Evolutionary conservation across 2,329 filamentous ascomycete species (phyloP), one percentile per base, ranked within the genome.

Genomic region (Magnaporthiopsis incrustans): DNA sequence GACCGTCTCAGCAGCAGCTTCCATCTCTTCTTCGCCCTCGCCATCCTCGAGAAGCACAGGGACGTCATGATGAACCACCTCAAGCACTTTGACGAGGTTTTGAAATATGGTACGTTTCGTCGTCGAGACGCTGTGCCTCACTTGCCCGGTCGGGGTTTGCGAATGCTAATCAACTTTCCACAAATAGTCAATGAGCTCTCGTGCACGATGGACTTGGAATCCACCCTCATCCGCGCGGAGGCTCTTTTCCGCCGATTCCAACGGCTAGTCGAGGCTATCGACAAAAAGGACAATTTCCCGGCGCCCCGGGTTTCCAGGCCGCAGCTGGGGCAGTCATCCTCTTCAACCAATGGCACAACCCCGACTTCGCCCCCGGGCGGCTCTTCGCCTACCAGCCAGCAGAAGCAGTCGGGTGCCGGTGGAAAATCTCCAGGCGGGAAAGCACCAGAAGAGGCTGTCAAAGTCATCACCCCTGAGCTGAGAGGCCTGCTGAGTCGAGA

Each of bases 1-100:
- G 95, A 99, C 74, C 95, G 89, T 70, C 77, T 92, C 66, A 93
- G 85, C 71, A 90, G 90, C 70, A 92, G 91, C 73, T 99, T 98
- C 77, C 95, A 98, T 73, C 80, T 99, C 18, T 99, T 99, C 73
- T 83, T 99, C 67, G 95, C 96, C 0, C 78, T 99, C 57, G 94
- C 95, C 0, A 97, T 99, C 56, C 77, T 99, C 30, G 95, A 99
- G 76, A 97, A 96, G 77, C 95, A 98, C 71, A 82, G 94, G n/a
- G 89, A 94, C 72, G 90, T 98, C 15, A 98, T 99, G 67, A 96
- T 99, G 89, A 86, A 89, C 64, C 95, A 99, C 76, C 79, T 99
- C 32, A 85, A 92, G 73, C 91, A 94, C 70, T 99, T 99, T 77
- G 95, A 99, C 68, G 96, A 99, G 76, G 92, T 99, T 38, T 79